Evolutionary conservation across 1,139 yeast genomes (phyloP), one percentile per base, ranked within the genome.

Genomic region (Diutina siamensis): DNA sequence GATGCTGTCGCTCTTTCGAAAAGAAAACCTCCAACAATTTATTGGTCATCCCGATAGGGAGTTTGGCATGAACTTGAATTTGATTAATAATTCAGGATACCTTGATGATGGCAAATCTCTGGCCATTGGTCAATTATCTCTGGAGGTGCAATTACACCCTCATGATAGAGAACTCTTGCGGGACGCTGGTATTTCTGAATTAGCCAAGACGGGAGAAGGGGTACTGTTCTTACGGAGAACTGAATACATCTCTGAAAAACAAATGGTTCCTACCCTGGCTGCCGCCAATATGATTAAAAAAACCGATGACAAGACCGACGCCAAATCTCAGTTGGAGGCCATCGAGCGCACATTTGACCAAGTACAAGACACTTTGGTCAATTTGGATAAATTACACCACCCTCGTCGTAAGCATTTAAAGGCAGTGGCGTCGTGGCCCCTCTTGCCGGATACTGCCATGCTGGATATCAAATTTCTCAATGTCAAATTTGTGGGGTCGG

Each of bases 171-270:
- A 76, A 8, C 70, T 94, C 46, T 69, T 92, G 48, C 77, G 89
- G 58, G 96, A 88, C 58, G 95, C 97, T 32, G 78, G 74, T 17
- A 65, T 72, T 46, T 72, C 69, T 28, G 64, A 61, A 48, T 63
- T 66, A 51, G 65, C 67, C 62, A 78, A 68, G 58, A 72, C 76
- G 44, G 78, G 65, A 58, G 81, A 71, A 50, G 78, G 68, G 50
- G 97, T 89, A 22, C 77, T 94, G 18, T 89, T 89, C 65, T 73
- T 89, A 59, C 80, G 97, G 66, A 80, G 97, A 67, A 89, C 97
- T 0, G 97, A 92, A 61, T 92, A 92, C 61, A 84, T 87, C 50
- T 73, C 88, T 13, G 78, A 68, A 51, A 63, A 62, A 46, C 63
- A 61, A 44, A 47, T 56, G 22, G 47, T 48, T 8, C 46, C 48